These are phyloP conservation scores for Leptomonas pyrrhocoris DNA, from an alignment of 208 protist genomes.

Conservation along the genomic window DNA sequence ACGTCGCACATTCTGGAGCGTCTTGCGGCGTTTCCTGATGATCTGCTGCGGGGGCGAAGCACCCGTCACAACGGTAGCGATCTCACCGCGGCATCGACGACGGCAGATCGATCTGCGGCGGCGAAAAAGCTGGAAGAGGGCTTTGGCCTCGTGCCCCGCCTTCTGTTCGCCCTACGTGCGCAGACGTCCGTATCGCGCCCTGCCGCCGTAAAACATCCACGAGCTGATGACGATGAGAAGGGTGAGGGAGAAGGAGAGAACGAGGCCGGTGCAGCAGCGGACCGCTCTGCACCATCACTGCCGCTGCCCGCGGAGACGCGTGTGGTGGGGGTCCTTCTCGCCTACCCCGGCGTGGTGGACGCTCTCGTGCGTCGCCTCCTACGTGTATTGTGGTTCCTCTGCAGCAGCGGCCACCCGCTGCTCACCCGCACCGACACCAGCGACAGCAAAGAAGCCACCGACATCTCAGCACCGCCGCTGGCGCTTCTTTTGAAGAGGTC, in stretches of 20 bases:
- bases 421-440: not conserved
- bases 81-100: too few species aligned
- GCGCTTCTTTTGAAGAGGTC: constrained; percentile 13
- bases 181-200: constrained; percentile 7
- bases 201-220: constrained; percentile 8
- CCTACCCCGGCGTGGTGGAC: constrained; percentile 42
- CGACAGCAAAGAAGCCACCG: not conserved
- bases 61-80: too few species aligned
- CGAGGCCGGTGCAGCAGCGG: not conserved
- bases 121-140: constrained; percentile 30
- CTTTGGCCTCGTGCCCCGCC: constrained; percentile 33
- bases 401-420: constrained; percentile 45
- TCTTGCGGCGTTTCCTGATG: constrained; percentile 29
- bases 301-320: constrained; percentile 1
- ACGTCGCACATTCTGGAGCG: constrained; percentile 23
- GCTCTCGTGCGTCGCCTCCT: constrained; percentile 47
- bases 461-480: not conserved
- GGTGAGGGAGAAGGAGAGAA: not conserved
- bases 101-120: not conserved
- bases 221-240: not conserved
- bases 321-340: constrained; percentile 32
- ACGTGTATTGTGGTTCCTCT: constrained; percentile 50
- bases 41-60: constrained; percentile 18
- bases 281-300: not conserved
- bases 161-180: constrained; percentile 44